Conservation (phyloP, 2,329 filamentous ascomycete species). For the Colletotrichum tabaci region DNA sequence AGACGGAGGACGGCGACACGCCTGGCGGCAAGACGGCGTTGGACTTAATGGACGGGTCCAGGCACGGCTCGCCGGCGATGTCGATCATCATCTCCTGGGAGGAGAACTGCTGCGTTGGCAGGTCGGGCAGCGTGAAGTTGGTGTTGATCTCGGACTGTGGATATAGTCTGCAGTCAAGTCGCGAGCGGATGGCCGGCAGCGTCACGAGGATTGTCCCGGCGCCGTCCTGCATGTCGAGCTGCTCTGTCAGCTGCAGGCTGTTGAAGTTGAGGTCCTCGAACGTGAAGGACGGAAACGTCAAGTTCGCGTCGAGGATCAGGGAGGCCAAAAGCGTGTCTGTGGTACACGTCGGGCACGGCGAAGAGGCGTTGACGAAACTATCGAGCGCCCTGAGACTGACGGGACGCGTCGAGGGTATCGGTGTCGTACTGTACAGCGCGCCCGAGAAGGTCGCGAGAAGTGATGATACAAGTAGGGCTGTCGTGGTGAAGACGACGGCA, state of each 20-base stretch:
- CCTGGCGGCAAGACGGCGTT: constrained; percentile 43
- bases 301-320: constrained; percentile 53
- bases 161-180: constrained; percentile 48
- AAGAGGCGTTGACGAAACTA: constrained; percentile 49
- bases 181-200: constrained; percentile 51
- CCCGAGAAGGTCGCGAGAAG: constrained; percentile 52
- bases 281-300: constrained; percentile 55
- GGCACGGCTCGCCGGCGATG: constrained; percentile 44
- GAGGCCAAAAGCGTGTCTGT: constrained; percentile 52
- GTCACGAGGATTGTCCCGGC: constrained; percentile 44
- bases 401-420: constrained; percentile 44
- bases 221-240: constrained; percentile 36
- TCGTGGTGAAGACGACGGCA: constrained; percentile 48
- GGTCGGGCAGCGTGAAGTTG: constrained; percentile 45
- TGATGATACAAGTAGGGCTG: constrained; percentile 48
- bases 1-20: constrained; percentile 42
- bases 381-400: constrained; percentile 48
- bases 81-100: constrained; percentile 41
- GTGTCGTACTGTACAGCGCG: constrained; percentile 51
- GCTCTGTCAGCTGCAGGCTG: constrained; percentile 26
- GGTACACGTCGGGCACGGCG: constrained; percentile 42
- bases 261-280: constrained; percentile 51
- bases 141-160: constrained; percentile 44
- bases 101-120: constrained; percentile 9
- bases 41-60: constrained; percentile 41